phyloP scores from a whole-genome alignment of 257 asterid genomes.

The Solanum bukasovii region DNA sequence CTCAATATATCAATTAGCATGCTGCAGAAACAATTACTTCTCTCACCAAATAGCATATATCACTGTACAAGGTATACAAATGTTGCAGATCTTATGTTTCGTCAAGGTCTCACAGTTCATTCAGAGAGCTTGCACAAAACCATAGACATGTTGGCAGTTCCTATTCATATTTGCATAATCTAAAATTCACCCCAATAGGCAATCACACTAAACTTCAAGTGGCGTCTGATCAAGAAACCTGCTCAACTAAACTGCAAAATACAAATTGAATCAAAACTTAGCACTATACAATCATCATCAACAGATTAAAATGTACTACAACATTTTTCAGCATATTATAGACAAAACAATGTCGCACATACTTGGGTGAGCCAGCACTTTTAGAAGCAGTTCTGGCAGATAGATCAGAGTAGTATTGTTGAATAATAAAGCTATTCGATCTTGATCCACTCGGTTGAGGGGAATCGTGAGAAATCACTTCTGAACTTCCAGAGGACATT shows the following conservation, averaged over 20 bases:
- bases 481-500: slow-evolving; percentile 20
- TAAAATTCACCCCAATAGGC: not conserved
- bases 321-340: not conserved
- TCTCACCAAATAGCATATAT: not conserved
- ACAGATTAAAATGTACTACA: not conserved
- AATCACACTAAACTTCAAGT: not conserved
- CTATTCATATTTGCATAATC: not conserved
- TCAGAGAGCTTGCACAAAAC: not conserved
- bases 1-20: not conserved
- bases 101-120: not conserved
- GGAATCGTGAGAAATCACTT: slow-evolving; percentile 1
- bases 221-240: not conserved
- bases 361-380: slow-evolving; percentile 16
- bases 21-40: not conserved
- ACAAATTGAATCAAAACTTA: not conserved
- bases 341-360: slow-evolving; percentile 1
- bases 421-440: slow-evolving; percentile 1
- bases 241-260: slow-evolving; percentile 12
- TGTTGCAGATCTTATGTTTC: not conserved
- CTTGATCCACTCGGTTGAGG: not conserved
- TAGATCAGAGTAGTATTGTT: slow-evolving; percentile 1
- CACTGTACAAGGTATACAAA: not conserved
- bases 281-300: not conserved
- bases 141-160: not conserved
- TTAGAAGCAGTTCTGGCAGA: not conserved